These are phyloP conservation scores for Russula brevipes DNA, from an alignment of 768 basidiomycete genomes.

Conservation along the genomic window DNA sequence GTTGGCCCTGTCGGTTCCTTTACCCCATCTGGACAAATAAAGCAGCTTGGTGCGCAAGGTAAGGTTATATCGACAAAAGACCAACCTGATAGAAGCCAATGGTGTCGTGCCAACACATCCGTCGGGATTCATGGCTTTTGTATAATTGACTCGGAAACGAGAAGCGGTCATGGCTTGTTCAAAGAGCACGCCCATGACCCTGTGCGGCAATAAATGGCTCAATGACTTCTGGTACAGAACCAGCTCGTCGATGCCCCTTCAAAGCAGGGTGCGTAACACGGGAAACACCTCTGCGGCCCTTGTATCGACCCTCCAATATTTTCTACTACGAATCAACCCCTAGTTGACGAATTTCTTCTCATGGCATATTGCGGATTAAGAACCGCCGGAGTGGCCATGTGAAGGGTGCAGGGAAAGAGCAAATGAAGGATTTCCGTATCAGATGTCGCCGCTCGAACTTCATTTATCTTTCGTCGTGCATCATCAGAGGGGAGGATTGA, in stretches of 20 bases:
- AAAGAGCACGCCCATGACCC: constrained; percentile 28
- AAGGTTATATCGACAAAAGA: no score
- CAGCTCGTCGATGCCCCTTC: neutral
- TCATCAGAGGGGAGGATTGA: no score
- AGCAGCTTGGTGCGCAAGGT: no score
- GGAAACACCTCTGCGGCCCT: neutral
- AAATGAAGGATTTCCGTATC: neutral
- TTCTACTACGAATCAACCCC: constrained; percentile 34
- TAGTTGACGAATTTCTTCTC: constrained; percentile 41
- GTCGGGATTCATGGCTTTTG: no score
- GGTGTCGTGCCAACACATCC: no score
- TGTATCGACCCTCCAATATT: constrained; percentile 41
- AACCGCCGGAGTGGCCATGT: constrained; percentile 24
- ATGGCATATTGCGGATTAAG: constrained; percentile 33
- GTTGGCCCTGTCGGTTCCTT: no score
- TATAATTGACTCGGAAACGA: no score
- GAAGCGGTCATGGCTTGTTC: constrained; percentile 28
- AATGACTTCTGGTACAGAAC: neutral
- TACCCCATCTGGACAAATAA: no score
- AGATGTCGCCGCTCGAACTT: no score
- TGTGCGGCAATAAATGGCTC: neutral
- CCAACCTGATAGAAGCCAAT: no score
- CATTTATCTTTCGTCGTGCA: neutral
- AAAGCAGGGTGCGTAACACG: neutral
- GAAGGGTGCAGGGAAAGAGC: neutral